Conservation (phyloP, 306 rosid genomes). For the Carpinus fangiana region DNA sequence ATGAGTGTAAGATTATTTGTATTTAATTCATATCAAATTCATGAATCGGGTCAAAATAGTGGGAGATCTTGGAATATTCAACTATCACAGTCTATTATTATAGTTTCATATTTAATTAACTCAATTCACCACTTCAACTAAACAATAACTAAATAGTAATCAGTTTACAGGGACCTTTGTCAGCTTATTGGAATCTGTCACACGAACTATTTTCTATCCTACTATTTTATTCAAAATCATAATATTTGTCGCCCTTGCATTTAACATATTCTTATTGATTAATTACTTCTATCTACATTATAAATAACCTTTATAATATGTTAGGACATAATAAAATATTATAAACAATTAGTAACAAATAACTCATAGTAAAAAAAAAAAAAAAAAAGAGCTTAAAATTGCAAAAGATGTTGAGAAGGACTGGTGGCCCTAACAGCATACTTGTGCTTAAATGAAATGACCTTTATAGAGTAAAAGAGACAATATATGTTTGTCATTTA, state of each 20-base stretch:
- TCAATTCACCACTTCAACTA: background rate
- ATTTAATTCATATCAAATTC: no score
- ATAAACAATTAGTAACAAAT: no score
- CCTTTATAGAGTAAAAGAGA: background rate
- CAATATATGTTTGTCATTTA: background rate
- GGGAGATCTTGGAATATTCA: background rate
- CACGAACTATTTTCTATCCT: background rate
- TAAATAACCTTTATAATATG: no score
- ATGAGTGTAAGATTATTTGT: no score
- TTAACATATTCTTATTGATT: background rate
- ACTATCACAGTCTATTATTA: background rate
- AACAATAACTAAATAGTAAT: background rate
- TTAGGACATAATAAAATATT: background rate
- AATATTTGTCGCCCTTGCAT: background rate
- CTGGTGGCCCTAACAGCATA: background rate
- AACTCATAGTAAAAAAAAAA: no score
- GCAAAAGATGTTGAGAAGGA: background rate
- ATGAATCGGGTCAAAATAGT: background rate
- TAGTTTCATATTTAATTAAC: no score
- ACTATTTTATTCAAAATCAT: background rate
- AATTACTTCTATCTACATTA: background rate
- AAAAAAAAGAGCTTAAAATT: background rate
- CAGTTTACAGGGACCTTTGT: background rate
- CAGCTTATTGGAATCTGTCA: background rate
- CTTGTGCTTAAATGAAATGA: no score